phyloP scores from a whole-genome alignment of 2,329 filamentous ascomycete species.

The Piedraia hortae region DNA sequence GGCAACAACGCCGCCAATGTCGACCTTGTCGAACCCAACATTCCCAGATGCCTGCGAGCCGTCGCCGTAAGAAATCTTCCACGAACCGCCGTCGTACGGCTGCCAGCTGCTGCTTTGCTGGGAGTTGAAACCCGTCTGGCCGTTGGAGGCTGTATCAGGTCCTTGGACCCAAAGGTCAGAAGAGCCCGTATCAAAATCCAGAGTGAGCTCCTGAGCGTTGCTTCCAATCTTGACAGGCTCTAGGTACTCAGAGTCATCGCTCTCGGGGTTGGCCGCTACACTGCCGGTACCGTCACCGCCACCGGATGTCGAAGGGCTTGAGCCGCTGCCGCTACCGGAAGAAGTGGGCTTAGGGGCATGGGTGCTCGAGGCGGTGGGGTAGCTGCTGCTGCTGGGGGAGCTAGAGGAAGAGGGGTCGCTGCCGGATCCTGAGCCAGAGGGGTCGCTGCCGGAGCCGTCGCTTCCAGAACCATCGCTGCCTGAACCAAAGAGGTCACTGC shows the following conservation, averaged over 20 bases:
- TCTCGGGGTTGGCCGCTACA: conserved; percentile 35
- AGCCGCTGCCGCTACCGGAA: too few relatives aligned
- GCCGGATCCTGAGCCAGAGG: conserved; percentile 1
- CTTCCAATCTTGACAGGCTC: conserved; percentile 41
- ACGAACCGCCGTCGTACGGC: conserved; percentile 23
- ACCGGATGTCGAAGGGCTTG: too few relatives aligned
- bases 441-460: too few relatives aligned
- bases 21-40: conserved; percentile 39
- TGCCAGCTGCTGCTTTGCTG: conserved; percentile 25
- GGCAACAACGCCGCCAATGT: conserved; percentile 36
- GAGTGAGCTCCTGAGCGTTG: conserved; percentile 28
- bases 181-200: conserved; percentile 54
- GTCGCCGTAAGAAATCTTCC: conserved; percentile 42
- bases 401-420: not conserved
- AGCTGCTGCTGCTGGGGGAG: not conserved
- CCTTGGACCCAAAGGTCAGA: conserved; percentile 52
- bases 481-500: too few relatives aligned
- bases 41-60: conserved; percentile 32
- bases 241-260: conserved; percentile 41
- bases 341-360: too few relatives aligned
- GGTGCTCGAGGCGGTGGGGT: conserved; percentile 2
- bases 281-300: conserved; percentile 13
- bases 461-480: too few relatives aligned
- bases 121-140: conserved; percentile 24
- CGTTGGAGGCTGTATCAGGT: conserved; percentile 22